phyloP scores from a whole-genome alignment of 352 stramenopile species.

The Thraustotheca clavata region DNA sequence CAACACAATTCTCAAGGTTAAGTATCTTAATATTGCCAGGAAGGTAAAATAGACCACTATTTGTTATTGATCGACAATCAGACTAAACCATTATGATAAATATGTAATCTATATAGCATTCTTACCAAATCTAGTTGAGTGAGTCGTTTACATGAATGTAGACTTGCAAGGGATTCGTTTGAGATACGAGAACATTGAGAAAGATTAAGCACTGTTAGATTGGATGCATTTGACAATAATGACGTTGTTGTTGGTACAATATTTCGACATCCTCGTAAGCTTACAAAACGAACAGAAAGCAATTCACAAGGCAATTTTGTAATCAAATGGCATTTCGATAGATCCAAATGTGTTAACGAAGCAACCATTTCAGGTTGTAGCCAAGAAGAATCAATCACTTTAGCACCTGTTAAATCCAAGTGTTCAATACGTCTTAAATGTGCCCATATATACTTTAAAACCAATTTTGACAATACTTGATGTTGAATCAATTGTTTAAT shows the following conservation, averaged over 20 bases:
- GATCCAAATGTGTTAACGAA: background rate
- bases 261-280: background rate
- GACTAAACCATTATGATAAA: background rate
- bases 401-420: too few relatives aligned
- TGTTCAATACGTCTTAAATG: too few relatives aligned
- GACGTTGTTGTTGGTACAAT: background rate
- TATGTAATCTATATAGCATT: background rate
- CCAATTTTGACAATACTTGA: too few relatives aligned
- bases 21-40: background rate
- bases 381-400: too few relatives aligned
- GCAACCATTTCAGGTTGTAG: background rate
- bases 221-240: background rate
- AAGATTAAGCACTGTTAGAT: background rate
- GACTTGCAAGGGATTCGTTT: background rate
- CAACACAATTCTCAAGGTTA: background rate
- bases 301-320: background rate
- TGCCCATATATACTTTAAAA: too few relatives aligned
- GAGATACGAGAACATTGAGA: background rate
- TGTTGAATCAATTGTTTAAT: background rate
- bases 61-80: background rate
- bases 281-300: background rate
- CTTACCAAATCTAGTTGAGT: background rate
- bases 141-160: background rate
- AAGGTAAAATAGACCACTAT: background rate
- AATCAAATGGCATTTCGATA: background rate